A percentile compares a stretch with the other conserved stretches of the same genome.
Conservation (phyloP, 1,139 yeast genomes). For the Waltiozyma sp. region DNA sequence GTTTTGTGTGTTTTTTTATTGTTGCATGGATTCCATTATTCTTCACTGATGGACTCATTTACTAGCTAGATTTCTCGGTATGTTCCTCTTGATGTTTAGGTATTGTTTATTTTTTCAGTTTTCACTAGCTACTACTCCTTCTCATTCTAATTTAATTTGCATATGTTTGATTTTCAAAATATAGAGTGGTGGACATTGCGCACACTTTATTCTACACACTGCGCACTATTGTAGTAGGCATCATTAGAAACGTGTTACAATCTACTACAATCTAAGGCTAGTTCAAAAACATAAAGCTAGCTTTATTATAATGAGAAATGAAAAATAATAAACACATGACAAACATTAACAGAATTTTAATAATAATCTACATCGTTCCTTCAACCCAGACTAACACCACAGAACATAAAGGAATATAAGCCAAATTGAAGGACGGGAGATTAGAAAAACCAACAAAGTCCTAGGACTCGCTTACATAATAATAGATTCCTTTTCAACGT, state of each 20-base stretch:
- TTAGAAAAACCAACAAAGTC: background rate
- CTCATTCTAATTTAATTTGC: background rate
- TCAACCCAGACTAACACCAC: background rate
- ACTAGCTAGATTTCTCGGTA: background rate
- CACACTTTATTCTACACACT: too few species aligned
- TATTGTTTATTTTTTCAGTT: background rate
- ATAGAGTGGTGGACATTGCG: too few species aligned
- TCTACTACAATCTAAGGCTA: too few species aligned
- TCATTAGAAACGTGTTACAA: too few species aligned
- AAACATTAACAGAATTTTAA: background rate
- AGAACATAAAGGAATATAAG: background rate
- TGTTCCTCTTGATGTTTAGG: background rate
- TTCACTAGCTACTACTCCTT: background rate
- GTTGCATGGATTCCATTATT: background rate
- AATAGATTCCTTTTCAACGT: conserved; percentile 95
- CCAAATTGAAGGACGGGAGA: too few species aligned
- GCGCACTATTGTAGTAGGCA: too few species aligned
- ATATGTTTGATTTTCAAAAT: too few species aligned
- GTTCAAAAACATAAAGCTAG: background rate
- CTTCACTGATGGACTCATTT: background rate
- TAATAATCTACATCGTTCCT: background rate
- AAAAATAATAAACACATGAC: background rate
- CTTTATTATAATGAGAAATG: background rate
- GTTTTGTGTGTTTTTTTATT: background rate
- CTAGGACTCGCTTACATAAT: conserved; percentile 56